Evolutionary conservation across 495 filamentous ascomycete species (phyloP).

Genomic region (Chaetomium cochliodes): DNA sequence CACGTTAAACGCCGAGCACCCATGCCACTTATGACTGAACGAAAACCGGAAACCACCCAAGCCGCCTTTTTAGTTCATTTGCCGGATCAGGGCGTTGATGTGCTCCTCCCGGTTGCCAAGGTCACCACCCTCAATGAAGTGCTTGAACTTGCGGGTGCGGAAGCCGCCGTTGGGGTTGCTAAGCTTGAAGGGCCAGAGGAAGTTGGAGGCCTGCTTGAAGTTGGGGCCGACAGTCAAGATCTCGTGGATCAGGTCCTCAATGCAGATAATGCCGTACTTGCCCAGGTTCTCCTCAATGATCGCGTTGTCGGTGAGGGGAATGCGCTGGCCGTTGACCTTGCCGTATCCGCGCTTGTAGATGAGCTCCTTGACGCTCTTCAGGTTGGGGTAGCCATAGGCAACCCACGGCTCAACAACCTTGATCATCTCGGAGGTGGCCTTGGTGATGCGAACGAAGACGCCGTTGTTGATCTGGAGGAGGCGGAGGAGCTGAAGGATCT

Average conservation of each 20-base stretch:
- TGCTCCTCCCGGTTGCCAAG: conserved; percentile 97
- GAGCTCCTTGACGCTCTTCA: conserved; percentile 97
- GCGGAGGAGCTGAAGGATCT: conserved; percentile 98
- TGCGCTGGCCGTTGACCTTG: conserved; percentile 94
- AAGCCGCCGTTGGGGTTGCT: conserved; percentile 96
- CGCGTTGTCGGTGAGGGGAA: conserved; percentile 94
- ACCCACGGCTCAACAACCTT: conserved; percentile 97
- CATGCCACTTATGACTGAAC: conserved; percentile 40
- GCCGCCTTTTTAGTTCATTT: conserved; percentile 82
- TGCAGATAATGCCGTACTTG: conserved; percentile 98
- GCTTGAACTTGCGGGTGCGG: conserved; percentile 94
- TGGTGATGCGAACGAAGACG: conserved; percentile 94
- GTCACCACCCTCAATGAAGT: conserved; percentile 99
- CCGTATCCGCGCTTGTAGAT: conserved; percentile 99
- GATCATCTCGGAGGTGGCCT: conserved; percentile 97
- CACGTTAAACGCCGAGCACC: conserved; percentile 36
- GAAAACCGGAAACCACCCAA: conserved; percentile 36
- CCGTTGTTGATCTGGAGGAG: conserved; percentile 99
- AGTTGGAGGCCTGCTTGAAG: conserved; percentile 99
- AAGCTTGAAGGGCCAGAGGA: conserved; percentile 99
- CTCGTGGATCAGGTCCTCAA: conserved; percentile 99
- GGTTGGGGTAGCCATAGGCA: conserved; percentile 98
- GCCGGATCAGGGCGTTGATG: conserved; percentile 93
- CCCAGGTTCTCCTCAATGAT: conserved; percentile 95
- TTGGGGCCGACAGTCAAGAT: conserved; percentile 98